Base-by-base conservation (phyloP, 805 yeast genomes). In the Candida dendrica region DNA sequence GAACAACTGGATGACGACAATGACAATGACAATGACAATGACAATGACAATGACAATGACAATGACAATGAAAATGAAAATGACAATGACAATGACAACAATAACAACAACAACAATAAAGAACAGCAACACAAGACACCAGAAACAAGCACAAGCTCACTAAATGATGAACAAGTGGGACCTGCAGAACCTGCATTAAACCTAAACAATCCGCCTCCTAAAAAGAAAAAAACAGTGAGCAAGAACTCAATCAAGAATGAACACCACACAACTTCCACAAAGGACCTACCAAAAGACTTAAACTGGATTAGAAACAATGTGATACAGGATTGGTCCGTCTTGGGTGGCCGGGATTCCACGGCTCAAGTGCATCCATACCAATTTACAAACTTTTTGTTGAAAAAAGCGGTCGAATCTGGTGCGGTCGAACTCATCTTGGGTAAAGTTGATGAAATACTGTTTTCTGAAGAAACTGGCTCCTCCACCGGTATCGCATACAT, bases 361-460 rank as follows among this genome's bases (percentile, higher is more conserved):
- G 98, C 97, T 0, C 98, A 93, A 64, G 96, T 93, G 6, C 97
- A 91, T 59, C 98, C 98, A 2, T 88, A 84, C 65, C 83, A 83
- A 57, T 90, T 93, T 64, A 91, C 98, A n/a, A 84, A 83, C 42
- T 85, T 76, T 57, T 69, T 91, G 10, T 65, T 91, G 47, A 77
- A 79, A 48, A 83, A 86, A 56, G 95, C 95, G 38, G 76, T 84
- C 51, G 88, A 84, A 49, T 66, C 83, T 2, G 95, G 93, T 8
- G 78, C 84, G 16, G 85, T 90, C n/a, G 93, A 85, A 51, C 66
- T 93, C 34, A 72, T 91, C 11, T 70, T 86, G 44, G 98, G 97
- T 24, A 85, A 86, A 61, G 96, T 87, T 24, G 76, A 75, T 38
- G 80, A 81, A 51, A 69, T 89, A 16, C 63, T 74, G 22, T 77